Conservation (phyloP, 1,284 basidiomycete species). For the Boletus holoroseus region DNA sequence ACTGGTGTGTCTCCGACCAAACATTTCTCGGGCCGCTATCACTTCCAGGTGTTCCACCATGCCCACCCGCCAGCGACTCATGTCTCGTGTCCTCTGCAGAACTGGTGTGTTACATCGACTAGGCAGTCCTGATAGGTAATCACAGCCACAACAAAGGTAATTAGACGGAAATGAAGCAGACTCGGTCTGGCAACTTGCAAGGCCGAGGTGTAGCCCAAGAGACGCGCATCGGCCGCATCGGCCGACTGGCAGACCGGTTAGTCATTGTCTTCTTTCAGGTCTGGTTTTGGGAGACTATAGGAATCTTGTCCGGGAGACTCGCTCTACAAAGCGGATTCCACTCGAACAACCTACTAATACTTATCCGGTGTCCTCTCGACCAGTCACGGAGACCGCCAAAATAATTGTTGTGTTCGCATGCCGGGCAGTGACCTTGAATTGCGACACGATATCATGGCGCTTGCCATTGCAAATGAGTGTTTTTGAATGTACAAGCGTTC, state of each 20-base stretch:
- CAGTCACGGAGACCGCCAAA: no score
- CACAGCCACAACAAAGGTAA: not conserved
- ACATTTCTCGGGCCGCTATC: not conserved
- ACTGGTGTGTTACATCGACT: not conserved
- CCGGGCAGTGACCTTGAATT: no score
- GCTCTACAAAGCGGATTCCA: no score
- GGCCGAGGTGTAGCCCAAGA: not conserved
- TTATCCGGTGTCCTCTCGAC: no score
- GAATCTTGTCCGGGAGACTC: no score
- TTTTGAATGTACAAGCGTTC: no score
- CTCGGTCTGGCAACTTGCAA: not conserved
- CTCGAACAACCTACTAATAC: no score
- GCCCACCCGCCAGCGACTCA: not conserved
- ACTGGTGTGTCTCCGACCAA: not conserved
- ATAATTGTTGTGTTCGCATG: no score
- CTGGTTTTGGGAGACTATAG: no score
- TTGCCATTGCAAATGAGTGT: no score
- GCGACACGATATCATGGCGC: no score
- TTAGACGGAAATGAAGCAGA: not conserved
- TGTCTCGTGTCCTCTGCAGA: not conserved
- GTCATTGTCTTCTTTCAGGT: no score
- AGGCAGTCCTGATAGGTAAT: not conserved
- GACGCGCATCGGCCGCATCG: not conserved
- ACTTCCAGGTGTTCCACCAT: not conserved
- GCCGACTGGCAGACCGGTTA: not conserved